Base-by-base conservation (phyloP, 2,329 filamentous ascomycete genomes). In the Endoconidiophora polonica region DNA sequence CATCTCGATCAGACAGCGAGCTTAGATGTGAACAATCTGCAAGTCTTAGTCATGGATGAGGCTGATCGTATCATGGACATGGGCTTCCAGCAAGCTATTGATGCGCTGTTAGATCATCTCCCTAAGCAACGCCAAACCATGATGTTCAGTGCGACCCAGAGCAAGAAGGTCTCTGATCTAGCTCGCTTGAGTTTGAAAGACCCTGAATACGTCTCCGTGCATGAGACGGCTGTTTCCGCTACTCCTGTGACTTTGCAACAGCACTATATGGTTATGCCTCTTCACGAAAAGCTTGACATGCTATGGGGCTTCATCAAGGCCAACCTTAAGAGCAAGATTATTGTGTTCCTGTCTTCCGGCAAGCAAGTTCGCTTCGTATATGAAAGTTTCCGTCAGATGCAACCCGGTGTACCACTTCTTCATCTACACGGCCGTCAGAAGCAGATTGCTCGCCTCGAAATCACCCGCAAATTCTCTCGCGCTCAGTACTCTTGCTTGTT, bases 361-460 rank as follows among this genome's bases (percentile, higher is more conserved):
- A 98, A 98, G 63, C 88, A 96, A 61, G 91, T 98, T 16, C 81
- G 91, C 12, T 98, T 95, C 61, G 84, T 91, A 4, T 96, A 93
- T 65, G 91, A 98, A 62, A 81, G 81, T 16, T 90, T 98, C 61
- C 79, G 90, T 44, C 86, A 93, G 58, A 76, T 98, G 62, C 90
- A 95, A 60, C 91, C 93, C 1, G 91, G 91, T 70, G 86, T 96
- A 39, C 83, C 90, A 0, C 70, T 98, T 16, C 75, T 98, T 20
- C 91, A 98, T 67, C 75, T 98, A 14, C 86, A 94, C 62, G 91
- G 91, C 1, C 79, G 87, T 22, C 91, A 98, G 63, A 96, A 95
- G 61, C 90, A 96, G 63, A 75, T 81, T 2, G 86, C 86, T 5
- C 77, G 93, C 44, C 66, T 95, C 22, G 88, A 95, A 54, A 91